These are phyloP conservation scores for Russula emetica DNA, from an alignment of 768 basidiomycete species.

Conservation along the genomic window DNA sequence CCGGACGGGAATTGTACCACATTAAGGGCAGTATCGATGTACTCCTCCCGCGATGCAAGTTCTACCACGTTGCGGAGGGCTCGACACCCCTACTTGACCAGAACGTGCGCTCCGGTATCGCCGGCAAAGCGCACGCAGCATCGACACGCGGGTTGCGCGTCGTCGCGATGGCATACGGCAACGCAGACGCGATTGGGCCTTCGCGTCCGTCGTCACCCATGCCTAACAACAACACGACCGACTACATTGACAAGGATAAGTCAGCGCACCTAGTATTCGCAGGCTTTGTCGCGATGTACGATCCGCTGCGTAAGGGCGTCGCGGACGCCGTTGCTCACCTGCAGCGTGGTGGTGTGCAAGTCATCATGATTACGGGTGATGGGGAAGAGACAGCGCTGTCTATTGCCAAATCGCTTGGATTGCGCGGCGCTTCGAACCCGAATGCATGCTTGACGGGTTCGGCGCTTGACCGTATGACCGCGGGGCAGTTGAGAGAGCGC, in stretches of 20 bases:
- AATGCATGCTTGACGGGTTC: slow-evolving; percentile 44
- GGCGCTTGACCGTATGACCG: slow-evolving; percentile 76
- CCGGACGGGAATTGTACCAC: slow-evolving; percentile 73
- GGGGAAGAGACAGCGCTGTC: slow-evolving; percentile 86
- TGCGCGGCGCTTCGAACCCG: slow-evolving; percentile 52
- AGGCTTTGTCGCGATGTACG: slow-evolving; percentile 93
- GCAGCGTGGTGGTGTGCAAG: slow-evolving; percentile 83
- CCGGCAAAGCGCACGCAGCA: slow-evolving; percentile 63
- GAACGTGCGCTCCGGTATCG: slow-evolving; percentile 61
- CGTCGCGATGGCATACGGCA: slow-evolving; percentile 86
- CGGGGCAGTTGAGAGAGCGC: slow-evolving; percentile 74
- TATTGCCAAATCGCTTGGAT: slow-evolving; percentile 81
- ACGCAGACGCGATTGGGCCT: slow-evolving; percentile 38
- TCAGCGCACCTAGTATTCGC: slow-evolving; percentile 69
- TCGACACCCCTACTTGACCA: slow-evolving; percentile 78
- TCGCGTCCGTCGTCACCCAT: slow-evolving; percentile 31
- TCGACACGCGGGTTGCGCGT: slow-evolving; percentile 79
- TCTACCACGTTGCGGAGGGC: slow-evolving; percentile 86
- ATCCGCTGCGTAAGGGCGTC: slow-evolving; percentile 93
- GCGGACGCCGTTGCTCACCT: slow-evolving; percentile 66
- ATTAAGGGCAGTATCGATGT: slow-evolving; percentile 91
- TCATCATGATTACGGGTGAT: slow-evolving; percentile 99
- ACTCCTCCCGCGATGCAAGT: slow-evolving; percentile 79
- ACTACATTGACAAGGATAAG: slow-evolving; percentile 36
- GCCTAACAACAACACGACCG: slow-evolving; percentile 27